A percentile compares a stretch with the other conserved stretches of the same genome.
Conservation (phyloP, 2,329 filamentous ascomycete species). For the Cladobotryum protrusum region DNA sequence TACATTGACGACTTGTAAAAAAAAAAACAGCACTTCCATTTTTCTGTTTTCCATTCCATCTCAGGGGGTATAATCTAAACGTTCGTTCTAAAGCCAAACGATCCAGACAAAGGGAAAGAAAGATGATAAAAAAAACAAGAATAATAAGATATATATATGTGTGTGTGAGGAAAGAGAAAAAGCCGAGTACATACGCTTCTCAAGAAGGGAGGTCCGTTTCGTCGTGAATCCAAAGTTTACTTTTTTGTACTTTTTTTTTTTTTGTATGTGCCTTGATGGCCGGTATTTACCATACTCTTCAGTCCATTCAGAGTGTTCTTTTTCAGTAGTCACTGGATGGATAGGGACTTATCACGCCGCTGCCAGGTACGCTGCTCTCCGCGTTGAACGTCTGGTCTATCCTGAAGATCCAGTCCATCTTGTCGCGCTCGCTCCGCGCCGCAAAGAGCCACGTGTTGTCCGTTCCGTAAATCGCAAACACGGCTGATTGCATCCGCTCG, state of each 20-base stretch:
- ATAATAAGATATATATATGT: background rate
- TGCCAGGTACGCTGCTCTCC: slow-evolving; percentile 32
- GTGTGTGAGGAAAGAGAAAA: too few species aligned
- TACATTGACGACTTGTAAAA: too few species aligned
- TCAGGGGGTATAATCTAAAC: slow-evolving; percentile 12
- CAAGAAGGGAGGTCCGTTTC: too few species aligned
- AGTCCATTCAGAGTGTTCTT: background rate
- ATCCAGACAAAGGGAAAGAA: background rate
- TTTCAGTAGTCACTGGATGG: slow-evolving; percentile 27
- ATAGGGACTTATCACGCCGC: slow-evolving; percentile 31
- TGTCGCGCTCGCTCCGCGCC: slow-evolving; percentile 80
- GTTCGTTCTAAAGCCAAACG: slow-evolving; percentile 6
- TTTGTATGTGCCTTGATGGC: background rate
- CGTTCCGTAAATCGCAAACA: slow-evolving; percentile 91
- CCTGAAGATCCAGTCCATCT: slow-evolving; percentile 93
- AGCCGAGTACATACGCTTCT: too few species aligned
- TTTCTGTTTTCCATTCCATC: background rate
- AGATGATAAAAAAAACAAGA: background rate
- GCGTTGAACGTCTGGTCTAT: slow-evolving; percentile 73
- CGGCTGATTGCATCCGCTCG: slow-evolving; percentile 58
- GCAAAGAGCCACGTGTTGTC: slow-evolving; percentile 96
- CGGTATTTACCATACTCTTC: background rate
- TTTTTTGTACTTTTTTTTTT: background rate
- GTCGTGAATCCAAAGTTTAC: background rate
- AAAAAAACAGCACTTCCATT: background rate